Conservation (phyloP, 306 rosid species). For the Cucurbita maxima region DNA sequence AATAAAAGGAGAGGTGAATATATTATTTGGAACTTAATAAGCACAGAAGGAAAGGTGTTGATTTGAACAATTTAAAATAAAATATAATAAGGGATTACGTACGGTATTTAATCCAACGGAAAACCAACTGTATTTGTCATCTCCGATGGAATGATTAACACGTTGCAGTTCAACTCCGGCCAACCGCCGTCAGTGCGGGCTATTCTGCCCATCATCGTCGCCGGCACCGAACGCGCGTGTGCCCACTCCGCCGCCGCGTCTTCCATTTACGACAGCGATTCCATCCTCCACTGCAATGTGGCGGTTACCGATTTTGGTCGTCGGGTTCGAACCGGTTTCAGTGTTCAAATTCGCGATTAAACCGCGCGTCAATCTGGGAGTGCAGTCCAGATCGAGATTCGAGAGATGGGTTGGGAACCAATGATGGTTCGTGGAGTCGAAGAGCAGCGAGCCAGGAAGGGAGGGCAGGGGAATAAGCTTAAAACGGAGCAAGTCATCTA, state of each 20-base stretch:
- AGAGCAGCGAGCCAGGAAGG: constrained; percentile 36
- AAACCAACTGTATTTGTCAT: background rate
- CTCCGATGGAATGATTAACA: background rate
- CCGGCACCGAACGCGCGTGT: constrained; percentile 81
- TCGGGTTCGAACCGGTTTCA: constrained; percentile 29
- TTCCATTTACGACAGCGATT: constrained; percentile 49
- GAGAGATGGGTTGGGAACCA: constrained; percentile 62
- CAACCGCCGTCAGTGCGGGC: constrained; percentile 6
- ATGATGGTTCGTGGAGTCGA: constrained; percentile 64
- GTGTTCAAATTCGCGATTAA: constrained; percentile 25
- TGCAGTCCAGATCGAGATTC: constrained; percentile 52
- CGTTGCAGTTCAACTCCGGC: background rate
- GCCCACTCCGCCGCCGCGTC: constrained; percentile 64
- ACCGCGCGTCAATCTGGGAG: constrained; percentile 52
- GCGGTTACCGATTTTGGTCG: constrained; percentile 58
- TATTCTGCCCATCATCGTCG: constrained; percentile 65
- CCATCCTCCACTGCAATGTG: constrained; percentile 68
- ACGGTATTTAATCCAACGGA: background rate
- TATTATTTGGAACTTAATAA: background rate
- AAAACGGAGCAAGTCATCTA: background rate
- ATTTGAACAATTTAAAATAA: background rate
- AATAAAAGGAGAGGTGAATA: background rate
- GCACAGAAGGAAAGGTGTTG: background rate
- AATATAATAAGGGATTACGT: background rate
- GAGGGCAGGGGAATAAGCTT: too few species aligned